Evolutionary conservation across 108 stramenopile genomes (phyloP).

Genomic region (Chaetoceros muelleri): DNA sequence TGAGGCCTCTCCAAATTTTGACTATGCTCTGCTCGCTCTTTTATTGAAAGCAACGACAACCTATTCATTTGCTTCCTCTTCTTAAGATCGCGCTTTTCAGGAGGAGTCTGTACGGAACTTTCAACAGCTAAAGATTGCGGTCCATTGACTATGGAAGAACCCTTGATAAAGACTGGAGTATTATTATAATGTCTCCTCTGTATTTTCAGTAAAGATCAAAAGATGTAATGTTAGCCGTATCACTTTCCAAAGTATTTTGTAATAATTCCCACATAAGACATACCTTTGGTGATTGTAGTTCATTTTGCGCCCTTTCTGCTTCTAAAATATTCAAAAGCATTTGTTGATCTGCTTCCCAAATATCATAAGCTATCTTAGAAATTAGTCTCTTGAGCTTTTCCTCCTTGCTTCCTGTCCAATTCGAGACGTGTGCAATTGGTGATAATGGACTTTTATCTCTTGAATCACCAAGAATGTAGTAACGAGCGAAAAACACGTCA

Average conservation of each 20-base stretch:
- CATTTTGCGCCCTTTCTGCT: slow-evolving; percentile 12
- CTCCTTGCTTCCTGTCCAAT: slow-evolving; percentile 16
- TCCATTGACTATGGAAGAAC: slow-evolving; percentile 1
- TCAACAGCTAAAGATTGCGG: slow-evolving; percentile 47
- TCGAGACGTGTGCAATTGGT: slow-evolving; percentile 35
- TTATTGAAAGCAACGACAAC: slow-evolving; percentile 7
- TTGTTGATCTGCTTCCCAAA: slow-evolving; percentile 75
- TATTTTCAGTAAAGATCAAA: no score
- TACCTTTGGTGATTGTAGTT: neutral
- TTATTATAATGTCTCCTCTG: no score
- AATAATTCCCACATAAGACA: no score
- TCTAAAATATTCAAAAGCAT: slow-evolving; percentile 28
- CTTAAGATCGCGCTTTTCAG: slow-evolving; percentile 23
- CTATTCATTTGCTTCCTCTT: slow-evolving; percentile 21
- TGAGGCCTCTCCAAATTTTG: slow-evolving; percentile 50
- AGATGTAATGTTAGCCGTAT: no score
- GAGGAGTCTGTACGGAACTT: slow-evolving; percentile 56
- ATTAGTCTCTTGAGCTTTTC: slow-evolving; percentile 52
- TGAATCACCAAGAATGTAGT: slow-evolving; percentile 61
- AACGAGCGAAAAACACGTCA: slow-evolving; percentile 60
- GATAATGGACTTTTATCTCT: slow-evolving; percentile 31
- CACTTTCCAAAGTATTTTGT: no score
- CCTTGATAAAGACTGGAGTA: neutral
- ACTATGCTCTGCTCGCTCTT: slow-evolving; percentile 14
- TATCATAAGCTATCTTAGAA: slow-evolving; percentile 68